These are phyloP conservation scores for Saccharum spontaneum DNA, from an alignment of 176 grass and related monocot species.

Conservation along the genomic window DNA sequence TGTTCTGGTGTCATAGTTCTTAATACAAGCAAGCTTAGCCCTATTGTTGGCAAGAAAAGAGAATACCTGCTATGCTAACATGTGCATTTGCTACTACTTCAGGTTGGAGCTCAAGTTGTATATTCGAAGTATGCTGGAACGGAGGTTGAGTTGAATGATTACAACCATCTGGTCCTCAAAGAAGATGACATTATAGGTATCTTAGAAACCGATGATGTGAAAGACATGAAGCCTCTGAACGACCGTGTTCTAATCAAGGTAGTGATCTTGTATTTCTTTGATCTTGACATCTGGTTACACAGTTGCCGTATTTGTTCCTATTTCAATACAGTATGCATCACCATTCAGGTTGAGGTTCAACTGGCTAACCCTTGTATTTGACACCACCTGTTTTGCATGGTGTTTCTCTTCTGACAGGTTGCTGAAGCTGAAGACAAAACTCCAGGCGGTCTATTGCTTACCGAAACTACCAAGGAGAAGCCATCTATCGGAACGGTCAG, in stretches of 20 bases:
- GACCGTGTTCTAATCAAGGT: conserved; percentile 77
- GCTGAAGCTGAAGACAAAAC: conserved; percentile 81
- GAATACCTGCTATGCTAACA: background rate
- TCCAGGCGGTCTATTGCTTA: conserved; percentile 65
- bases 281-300: conserved; percentile 14
- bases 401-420: conserved; percentile 42
- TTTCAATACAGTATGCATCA: background rate
- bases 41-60: background rate
- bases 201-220: conserved; percentile 64
- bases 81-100: conserved; percentile 20
- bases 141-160: conserved; percentile 76
- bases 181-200: conserved; percentile 82
- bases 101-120: conserved; percentile 64
- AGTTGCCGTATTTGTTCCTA: background rate
- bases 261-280: background rate
- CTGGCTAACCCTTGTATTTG: background rate
- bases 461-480: conserved; percentile 67
- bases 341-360: background rate
- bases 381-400: background rate
- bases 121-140: conserved; percentile 89
- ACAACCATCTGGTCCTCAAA: conserved; percentile 76
- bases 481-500: conserved; percentile 79
- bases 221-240: conserved; percentile 77
- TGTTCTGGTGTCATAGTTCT: background rate
- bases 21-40: background rate